These are phyloP conservation scores for Fragilaria crotonensis DNA, from an alignment of 108 stramenopile species.

Conservation along the genomic window DNA sequence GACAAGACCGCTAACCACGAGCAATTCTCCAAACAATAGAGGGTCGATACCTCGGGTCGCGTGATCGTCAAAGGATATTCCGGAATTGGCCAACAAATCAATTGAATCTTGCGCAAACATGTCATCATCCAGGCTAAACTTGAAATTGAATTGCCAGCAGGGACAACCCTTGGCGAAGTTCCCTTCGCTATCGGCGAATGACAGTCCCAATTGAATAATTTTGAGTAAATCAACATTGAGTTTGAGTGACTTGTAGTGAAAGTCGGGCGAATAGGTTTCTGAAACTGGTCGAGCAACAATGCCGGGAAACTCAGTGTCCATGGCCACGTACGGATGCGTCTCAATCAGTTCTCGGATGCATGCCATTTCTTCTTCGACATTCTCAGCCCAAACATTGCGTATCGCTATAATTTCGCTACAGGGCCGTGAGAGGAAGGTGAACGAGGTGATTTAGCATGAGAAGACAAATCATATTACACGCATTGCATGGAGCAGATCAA, in stretches of 20 bases:
- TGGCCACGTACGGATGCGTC: slow-evolving; percentile 94
- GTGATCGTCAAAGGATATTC: slow-evolving; percentile 94
- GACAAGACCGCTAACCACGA: slow-evolving; percentile 96
- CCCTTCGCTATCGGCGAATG: slow-evolving; percentile 91
- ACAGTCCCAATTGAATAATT: slow-evolving; percentile 96
- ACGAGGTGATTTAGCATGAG: slow-evolving; percentile 1
- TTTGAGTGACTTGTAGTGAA: slow-evolving; percentile 96
- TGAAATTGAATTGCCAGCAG: slow-evolving; percentile 99
- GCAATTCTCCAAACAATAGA: slow-evolving; percentile 90
- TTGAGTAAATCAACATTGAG: slow-evolving; percentile 98
- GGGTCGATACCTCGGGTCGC: slow-evolving; percentile 92
- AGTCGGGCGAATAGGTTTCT: slow-evolving; percentile 85
- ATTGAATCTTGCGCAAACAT: slow-evolving; percentile 99
- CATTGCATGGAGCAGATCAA: not conserved
- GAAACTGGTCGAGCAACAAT: slow-evolving; percentile 98
- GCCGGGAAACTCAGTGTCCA: slow-evolving; percentile 99
- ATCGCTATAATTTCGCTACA: slow-evolving; percentile 77
- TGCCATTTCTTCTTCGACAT: slow-evolving; percentile 91
- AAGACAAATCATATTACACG: not conserved
- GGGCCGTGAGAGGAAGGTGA: not conserved
- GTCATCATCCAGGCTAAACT: slow-evolving; percentile 90
- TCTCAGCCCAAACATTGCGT: slow-evolving; percentile 91
- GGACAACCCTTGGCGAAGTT: slow-evolving; percentile 88
- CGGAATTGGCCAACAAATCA: slow-evolving; percentile 88
- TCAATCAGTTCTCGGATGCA: slow-evolving; percentile 88